phyloP scores from a whole-genome alignment of 2,329 filamentous ascomycete genomes.

The Paracorniculantispora psalliotae region DNA sequence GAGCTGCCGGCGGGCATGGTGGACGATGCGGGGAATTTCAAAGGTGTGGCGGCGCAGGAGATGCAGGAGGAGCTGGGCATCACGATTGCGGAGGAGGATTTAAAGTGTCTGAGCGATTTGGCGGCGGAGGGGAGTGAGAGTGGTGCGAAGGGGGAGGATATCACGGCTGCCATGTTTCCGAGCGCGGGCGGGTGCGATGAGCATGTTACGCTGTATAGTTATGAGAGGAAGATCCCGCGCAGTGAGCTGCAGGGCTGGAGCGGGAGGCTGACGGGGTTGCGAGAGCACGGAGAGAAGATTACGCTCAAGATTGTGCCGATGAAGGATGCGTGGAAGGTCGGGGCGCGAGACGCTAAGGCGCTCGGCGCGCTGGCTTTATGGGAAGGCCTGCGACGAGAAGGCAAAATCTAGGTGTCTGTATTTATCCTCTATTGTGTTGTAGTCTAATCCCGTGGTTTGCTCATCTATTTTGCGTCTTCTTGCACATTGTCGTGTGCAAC shows the following conservation, averaged over 20 bases:
- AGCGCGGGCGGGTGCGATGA: slow-evolving; percentile 58
- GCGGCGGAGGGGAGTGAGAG: slow-evolving; percentile 29
- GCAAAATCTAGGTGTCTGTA: slow-evolving; percentile 29
- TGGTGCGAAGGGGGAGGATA: slow-evolving; percentile 29
- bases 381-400: slow-evolving; percentile 48
- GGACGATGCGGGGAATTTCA: slow-evolving; percentile 48
- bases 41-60: slow-evolving; percentile 54
- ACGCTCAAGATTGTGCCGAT: slow-evolving; percentile 54
- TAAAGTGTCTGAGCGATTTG: slow-evolving; percentile 49
- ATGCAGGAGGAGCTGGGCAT: slow-evolving; percentile 57
- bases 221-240: slow-evolving; percentile 48
- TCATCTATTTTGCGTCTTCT: background rate
- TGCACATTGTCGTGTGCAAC: no score
- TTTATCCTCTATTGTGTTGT: background rate
- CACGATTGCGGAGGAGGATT: slow-evolving; percentile 41
- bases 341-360: slow-evolving; percentile 54
- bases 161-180: slow-evolving; percentile 50
- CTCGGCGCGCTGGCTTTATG: slow-evolving; percentile 55
- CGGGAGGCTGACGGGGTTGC: slow-evolving; percentile 52
- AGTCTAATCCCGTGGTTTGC: background rate
- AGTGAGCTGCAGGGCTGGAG: slow-evolving; percentile 49
- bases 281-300: slow-evolving; percentile 57
- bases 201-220: slow-evolving; percentile 52
- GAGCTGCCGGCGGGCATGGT: slow-evolving; percentile 58
- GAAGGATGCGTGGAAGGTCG: slow-evolving; percentile 53